These are phyloP conservation scores for Daldinia decipiens DNA, from an alignment of 495 filamentous ascomycete species.

Conservation along the genomic window DNA sequence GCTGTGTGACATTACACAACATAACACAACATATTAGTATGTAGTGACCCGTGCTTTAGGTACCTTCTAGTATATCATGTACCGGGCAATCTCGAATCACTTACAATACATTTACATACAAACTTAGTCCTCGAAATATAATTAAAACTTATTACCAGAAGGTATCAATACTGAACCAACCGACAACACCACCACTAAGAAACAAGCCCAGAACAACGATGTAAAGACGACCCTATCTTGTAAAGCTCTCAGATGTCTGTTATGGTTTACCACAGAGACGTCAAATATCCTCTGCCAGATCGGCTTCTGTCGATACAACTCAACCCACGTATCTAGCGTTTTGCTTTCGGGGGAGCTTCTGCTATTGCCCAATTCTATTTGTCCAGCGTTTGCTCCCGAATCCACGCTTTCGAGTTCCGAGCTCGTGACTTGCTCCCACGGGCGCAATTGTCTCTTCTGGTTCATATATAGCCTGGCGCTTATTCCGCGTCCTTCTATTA, in stretches of 20 bases:
- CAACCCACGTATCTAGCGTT: conserved; percentile 58
- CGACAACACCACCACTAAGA: conserved; percentile 48
- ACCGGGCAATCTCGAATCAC: neutral
- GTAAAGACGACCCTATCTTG: conserved; percentile 72
- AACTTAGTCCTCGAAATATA: neutral
- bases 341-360: conserved; percentile 11
- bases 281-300: conserved; percentile 71
- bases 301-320: conserved; percentile 65
- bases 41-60: neutral
- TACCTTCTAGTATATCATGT: neutral
- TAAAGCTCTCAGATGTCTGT: conserved; percentile 68
- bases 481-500: conserved; percentile 67
- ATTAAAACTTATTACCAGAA: conserved; percentile 29
- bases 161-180: conserved; percentile 54
- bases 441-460: conserved; percentile 69
- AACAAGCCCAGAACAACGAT: conserved; percentile 52
- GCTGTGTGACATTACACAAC: conserved; percentile 1
- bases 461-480: conserved; percentile 69
- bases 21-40: no score
- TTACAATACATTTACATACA: neutral
- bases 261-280: conserved; percentile 68
- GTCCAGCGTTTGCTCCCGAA: neutral
- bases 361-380: neutral
- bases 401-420: conserved; percentile 37
- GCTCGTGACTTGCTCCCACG: conserved; percentile 65